These are phyloP conservation scores for Anacardium occidentale DNA, from an alignment of 345 rosid species.

Conservation along the genomic window DNA sequence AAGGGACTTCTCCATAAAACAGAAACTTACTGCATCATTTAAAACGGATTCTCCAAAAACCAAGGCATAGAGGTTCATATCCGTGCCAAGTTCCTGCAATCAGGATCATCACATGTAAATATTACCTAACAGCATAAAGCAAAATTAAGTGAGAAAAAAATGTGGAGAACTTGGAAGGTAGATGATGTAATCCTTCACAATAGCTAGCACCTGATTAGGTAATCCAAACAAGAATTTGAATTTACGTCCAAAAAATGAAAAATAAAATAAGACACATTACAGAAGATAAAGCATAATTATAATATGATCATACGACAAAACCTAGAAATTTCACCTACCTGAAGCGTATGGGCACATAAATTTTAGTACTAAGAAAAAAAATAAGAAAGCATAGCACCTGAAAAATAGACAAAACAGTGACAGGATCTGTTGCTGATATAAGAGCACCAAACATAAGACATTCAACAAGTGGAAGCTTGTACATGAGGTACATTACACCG, in stretches of 20 bases:
- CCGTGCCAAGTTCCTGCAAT: conserved; percentile 94
- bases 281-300: not conserved
- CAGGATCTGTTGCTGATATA: conserved; percentile 99
- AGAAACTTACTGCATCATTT: conserved; percentile 88
- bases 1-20: conserved; percentile 10
- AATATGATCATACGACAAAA: too few species aligned
- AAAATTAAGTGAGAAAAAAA: not conserved
- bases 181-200: not conserved
- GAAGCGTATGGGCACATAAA: not conserved
- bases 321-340: not conserved
- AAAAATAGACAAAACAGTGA: conserved; percentile 93
- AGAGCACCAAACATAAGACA: conserved; percentile 99
- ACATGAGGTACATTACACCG: conserved; percentile 80
- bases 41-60: conserved; percentile 98
- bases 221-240: not conserved
- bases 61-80: conserved; percentile 87
- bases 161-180: not conserved
- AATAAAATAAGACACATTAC: too few species aligned
- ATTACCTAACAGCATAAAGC: not conserved
- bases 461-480: conserved; percentile 84
- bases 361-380: conserved; percentile 9
- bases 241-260: too few species aligned
- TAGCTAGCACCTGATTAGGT: not conserved
- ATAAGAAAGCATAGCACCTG: conserved; percentile 50
- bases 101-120: conserved; percentile 11